Evolutionary conservation across 768 basidiomycete species (phyloP).

Genomic region (Hemileccinum impolitum): DNA sequence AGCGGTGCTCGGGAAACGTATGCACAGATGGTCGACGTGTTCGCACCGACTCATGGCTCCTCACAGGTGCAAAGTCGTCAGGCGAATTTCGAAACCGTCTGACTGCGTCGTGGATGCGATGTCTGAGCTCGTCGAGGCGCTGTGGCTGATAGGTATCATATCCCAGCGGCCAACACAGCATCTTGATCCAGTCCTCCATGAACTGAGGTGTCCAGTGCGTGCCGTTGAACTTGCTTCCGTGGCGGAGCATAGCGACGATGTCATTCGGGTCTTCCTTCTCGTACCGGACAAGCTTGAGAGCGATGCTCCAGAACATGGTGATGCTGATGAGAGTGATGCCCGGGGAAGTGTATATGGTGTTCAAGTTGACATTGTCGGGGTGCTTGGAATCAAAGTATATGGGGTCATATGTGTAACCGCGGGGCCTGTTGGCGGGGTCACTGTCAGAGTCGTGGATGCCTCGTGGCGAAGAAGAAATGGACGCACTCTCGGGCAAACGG

Average conservation of each 20-base stretch:
- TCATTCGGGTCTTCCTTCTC: constrained; percentile 59
- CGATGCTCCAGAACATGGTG: constrained; percentile 68
- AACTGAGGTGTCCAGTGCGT: constrained; percentile 52
- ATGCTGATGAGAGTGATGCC: constrained; percentile 60
- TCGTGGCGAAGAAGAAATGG: constrained; percentile 1
- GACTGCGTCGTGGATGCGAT: constrained; percentile 56
- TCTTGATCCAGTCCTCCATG: constrained; percentile 56
- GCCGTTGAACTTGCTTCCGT: constrained; percentile 50
- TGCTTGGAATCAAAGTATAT: constrained; percentile 53
- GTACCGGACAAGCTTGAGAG: constrained; percentile 70
- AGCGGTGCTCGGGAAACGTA: constrained; percentile 1
- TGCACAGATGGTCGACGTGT: constrained; percentile 12
- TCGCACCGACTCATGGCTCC: constrained; percentile 1
- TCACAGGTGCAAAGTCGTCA: constrained; percentile 12
- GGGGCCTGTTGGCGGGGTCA: constrained; percentile 11
- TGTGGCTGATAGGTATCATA: constrained; percentile 47
- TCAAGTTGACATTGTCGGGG: constrained; percentile 47
- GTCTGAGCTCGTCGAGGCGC: constrained; percentile 43
- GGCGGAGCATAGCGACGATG: constrained; percentile 64
- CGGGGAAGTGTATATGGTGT: constrained; percentile 54
- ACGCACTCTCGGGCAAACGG: constrained; percentile 63
- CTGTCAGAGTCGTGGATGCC: constrained; percentile 8
- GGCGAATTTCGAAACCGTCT: constrained; percentile 16
- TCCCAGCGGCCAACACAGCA: constrained; percentile 62
- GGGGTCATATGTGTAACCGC: constrained; percentile 48